phyloP scores from a whole-genome alignment of 163 green algal species.

The Trebouxiophyceae sp. region DNA sequence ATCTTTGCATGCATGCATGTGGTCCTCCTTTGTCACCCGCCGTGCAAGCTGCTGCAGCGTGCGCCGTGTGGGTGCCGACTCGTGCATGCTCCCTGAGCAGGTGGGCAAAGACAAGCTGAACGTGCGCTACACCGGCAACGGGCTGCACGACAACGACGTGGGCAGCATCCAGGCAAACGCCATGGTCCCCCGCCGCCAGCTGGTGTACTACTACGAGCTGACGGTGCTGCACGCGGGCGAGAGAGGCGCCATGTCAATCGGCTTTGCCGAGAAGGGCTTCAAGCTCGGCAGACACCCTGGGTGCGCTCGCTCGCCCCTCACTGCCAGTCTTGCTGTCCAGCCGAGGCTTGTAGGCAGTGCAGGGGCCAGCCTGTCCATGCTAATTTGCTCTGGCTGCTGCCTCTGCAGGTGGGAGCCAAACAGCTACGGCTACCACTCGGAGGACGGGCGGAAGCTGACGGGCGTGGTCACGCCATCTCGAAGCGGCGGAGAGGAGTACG shows the following conservation, averaged over 20 bases:
- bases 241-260: constrained; percentile 57
- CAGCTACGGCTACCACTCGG: constrained; percentile 83
- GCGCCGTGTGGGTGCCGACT: too few relatives aligned
- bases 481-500: constrained; percentile 42
- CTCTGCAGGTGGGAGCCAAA: constrained; percentile 72
- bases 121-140: constrained; percentile 49
- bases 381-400: too few relatives aligned
- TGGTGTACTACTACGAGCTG: constrained; percentile 82
- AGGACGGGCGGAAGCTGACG: constrained; percentile 71
- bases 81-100: too few relatives aligned
- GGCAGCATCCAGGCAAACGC: constrained; percentile 59
- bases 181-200: constrained; percentile 40
- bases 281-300: constrained; percentile 75
- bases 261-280: constrained; percentile 65
- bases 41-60: too few relatives aligned
- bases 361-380: not conserved
- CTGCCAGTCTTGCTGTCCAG: not conserved
- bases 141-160: constrained; percentile 68
- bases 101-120: constrained; percentile 57
- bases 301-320: constrained; percentile 26
- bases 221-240: constrained; percentile 55
- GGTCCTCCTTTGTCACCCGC: too few relatives aligned
- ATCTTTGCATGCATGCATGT: too few relatives aligned
- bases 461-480: constrained; percentile 12
- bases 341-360: not conserved